Evolutionary conservation across 495 filamentous ascomycete genomes (phyloP).

Genomic region (Lentithecium fluviatile): DNA sequence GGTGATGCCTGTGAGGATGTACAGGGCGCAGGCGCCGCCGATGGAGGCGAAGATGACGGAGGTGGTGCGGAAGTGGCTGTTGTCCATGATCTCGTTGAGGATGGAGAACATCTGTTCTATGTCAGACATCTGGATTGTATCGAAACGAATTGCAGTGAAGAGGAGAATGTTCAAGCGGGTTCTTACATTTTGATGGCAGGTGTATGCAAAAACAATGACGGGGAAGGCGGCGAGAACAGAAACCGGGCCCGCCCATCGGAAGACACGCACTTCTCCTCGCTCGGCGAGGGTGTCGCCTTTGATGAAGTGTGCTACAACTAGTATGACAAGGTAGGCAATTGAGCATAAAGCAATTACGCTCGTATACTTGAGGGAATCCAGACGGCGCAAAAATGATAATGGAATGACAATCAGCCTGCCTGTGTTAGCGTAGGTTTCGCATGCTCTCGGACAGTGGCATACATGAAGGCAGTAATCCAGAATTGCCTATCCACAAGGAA

Average conservation of each 20-base stretch:
- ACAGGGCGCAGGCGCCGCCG: constrained; percentile 74
- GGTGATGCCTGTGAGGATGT: constrained; percentile 88
- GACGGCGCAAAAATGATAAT: constrained; percentile 80
- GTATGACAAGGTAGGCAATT: constrained; percentile 87
- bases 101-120: constrained; percentile 89
- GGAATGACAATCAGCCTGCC: constrained; percentile 87
- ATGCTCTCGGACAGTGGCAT: constrained; percentile 34
- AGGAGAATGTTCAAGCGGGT: background rate
- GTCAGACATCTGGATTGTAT: too few relatives aligned
- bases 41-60: constrained; percentile 78
- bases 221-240: constrained; percentile 81
- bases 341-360: constrained; percentile 87
- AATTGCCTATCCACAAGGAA: constrained; percentile 88
- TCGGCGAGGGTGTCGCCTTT: constrained; percentile 70
- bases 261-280: constrained; percentile 67
- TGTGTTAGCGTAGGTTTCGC: constrained; percentile 1
- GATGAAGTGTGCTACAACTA: constrained; percentile 87
- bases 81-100: constrained; percentile 87
- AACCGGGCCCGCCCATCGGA: constrained; percentile 75
- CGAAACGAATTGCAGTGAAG: too few relatives aligned
- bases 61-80: constrained; percentile 77
- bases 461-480: constrained; percentile 98
- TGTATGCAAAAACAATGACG: constrained; percentile 96
- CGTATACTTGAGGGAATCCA: constrained; percentile 97
- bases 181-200: constrained; percentile 93